These are phyloP conservation scores for Lactifluus subvellereus DNA, from an alignment of 768 basidiomycete genomes.

Conservation along the genomic window DNA sequence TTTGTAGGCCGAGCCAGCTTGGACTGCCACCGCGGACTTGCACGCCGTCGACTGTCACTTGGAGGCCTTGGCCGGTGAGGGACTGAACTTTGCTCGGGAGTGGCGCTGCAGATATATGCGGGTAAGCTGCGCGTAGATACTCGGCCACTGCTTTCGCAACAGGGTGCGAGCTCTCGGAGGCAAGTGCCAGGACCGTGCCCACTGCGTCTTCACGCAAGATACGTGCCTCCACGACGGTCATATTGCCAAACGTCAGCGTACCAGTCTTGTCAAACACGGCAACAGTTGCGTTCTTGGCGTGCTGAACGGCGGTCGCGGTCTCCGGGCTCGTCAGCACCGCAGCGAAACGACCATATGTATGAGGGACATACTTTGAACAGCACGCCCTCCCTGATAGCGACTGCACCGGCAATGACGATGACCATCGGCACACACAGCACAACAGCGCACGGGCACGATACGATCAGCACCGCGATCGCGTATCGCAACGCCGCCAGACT, in stretches of 20 bases:
- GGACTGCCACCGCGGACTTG: constrained; percentile 36
- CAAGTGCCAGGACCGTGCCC: constrained; percentile 29
- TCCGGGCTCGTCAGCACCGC: background rate
- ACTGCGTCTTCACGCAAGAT: constrained; percentile 28
- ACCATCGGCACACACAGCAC: constrained; percentile 36
- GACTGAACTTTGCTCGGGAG: constrained; percentile 27
- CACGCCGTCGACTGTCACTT: constrained; percentile 32
- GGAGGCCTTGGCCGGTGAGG: constrained; percentile 35
- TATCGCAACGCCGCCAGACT: constrained; percentile 41
- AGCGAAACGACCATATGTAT: background rate
- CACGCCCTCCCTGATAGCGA: constrained; percentile 31
- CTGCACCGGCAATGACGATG: constrained; percentile 32
- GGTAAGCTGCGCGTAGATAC: constrained; percentile 26
- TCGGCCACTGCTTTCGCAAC: constrained; percentile 33
- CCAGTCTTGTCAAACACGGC: constrained; percentile 60
- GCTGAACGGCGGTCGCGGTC: constrained; percentile 17
- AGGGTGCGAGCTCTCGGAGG: constrained; percentile 34
- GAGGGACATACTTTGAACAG: constrained; percentile 29
- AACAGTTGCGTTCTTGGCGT: constrained; percentile 33
- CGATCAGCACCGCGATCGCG: constrained; percentile 45
- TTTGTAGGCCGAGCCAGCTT: constrained; percentile 31
- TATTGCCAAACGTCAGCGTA: constrained; percentile 43
- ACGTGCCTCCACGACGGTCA: constrained; percentile 35
- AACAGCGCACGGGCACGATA: constrained; percentile 50
- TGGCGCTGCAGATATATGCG: background rate